phyloP scores from a whole-genome alignment of 805 yeast species.

The Kodamaea fukazawae region DNA sequence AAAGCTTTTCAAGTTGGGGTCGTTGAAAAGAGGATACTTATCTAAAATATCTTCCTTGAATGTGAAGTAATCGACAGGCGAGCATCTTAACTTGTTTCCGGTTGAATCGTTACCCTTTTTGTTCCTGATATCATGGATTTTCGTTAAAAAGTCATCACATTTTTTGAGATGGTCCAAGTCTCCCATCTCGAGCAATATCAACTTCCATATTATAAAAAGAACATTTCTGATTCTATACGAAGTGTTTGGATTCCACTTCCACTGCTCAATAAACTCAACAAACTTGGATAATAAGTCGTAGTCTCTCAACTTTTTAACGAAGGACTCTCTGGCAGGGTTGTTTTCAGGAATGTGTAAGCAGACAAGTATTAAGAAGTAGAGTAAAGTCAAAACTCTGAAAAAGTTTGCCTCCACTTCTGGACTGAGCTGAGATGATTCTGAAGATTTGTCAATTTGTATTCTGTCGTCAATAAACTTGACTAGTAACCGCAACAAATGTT shows the following conservation, averaged over 20 bases:
- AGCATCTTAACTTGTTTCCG: constrained; percentile 45
- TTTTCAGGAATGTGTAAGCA: constrained; percentile 15
- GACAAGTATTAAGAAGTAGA: constrained; percentile 32
- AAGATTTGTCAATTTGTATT: neutral
- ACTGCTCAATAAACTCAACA: constrained; percentile 53
- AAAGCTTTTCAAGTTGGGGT: constrained; percentile 34
- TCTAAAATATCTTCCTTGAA: constrained; percentile 72
- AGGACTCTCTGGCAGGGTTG: constrained; percentile 6
- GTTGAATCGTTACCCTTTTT: constrained; percentile 19
- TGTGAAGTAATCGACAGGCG: constrained; percentile 83
- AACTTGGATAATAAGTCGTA: constrained; percentile 44
- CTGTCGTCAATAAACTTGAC: constrained; percentile 1
- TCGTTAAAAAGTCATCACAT: constrained; percentile 47
- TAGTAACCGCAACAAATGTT: constrained; percentile 5
- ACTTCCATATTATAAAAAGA: constrained; percentile 51
- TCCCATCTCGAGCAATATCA: constrained; percentile 63
- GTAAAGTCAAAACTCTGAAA: constrained; percentile 31
- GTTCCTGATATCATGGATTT: constrained; percentile 36
- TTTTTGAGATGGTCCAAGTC: constrained; percentile 35
- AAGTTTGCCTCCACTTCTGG: constrained; percentile 7
- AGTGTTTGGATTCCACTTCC: constrained; percentile 55
- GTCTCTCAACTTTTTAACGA: constrained; percentile 23
- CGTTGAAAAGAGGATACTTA: constrained; percentile 68
- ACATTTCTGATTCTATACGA: constrained; percentile 54
- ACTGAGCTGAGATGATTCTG: neutral